phyloP scores from a whole-genome alignment of 345 rosid genomes.

The Toxicodendron radicans region DNA sequence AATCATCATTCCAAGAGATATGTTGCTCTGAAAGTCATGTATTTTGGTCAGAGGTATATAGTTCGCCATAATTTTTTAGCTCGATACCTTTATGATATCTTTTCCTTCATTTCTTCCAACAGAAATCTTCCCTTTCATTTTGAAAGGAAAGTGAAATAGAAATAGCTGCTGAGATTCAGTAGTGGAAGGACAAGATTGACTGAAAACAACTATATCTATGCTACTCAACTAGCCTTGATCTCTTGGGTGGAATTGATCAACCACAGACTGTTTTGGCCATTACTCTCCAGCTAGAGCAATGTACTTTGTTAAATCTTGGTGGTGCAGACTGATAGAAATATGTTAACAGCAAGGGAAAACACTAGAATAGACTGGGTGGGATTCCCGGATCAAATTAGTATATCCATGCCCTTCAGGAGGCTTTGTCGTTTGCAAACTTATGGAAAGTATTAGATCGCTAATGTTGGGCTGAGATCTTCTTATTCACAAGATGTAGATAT shows the following conservation, averaged over 20 bases:
- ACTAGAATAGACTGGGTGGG: not conserved
- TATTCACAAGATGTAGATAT: slow-evolving; percentile 1
- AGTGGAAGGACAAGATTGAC: slow-evolving; percentile 5
- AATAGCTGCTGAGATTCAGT: not conserved
- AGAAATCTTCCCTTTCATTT: not conserved
- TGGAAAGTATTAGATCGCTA: not conserved
- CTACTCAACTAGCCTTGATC: slow-evolving; percentile 7
- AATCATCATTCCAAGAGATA: slow-evolving; percentile 54
- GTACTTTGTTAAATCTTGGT: not conserved
- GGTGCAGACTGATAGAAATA: not conserved
- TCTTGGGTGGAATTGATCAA: not conserved
- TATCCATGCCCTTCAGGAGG: not conserved
- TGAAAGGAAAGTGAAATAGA: not conserved
- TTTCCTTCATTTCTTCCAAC: not conserved
- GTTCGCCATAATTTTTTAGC: not conserved
- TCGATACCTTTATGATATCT: not conserved
- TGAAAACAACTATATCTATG: not conserved
- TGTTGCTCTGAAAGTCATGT: slow-evolving; percentile 80
- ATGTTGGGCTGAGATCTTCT: not conserved
- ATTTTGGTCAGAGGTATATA: slow-evolving; percentile 85
- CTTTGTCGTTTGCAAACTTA: not conserved
- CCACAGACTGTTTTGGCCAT: not conserved
- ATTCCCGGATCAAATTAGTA: not conserved
- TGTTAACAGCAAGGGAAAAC: not conserved
- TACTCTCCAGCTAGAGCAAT: slow-evolving; percentile 6